phyloP scores from a whole-genome alignment of 2,329 filamentous ascomycete genomes.

The Pseudopithomyces chartarum region DNA sequence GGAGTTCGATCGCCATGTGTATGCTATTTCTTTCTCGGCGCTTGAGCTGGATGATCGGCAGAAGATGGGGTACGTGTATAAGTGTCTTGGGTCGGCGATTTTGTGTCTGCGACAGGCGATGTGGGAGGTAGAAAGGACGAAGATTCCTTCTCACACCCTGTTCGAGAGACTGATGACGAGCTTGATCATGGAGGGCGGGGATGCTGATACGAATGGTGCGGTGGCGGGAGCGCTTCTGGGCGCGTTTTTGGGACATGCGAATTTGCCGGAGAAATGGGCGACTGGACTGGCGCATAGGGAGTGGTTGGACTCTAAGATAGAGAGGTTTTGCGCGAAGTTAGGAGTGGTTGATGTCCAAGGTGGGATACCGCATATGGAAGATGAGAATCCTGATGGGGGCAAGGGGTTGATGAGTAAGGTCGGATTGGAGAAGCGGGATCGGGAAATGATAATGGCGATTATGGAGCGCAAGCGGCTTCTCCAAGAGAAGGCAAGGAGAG shows the following conservation, averaged over 20 bases:
- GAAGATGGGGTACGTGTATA: constrained; percentile 61
- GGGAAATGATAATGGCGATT: neutral
- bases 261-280: constrained; percentile 56
- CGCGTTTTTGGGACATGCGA: constrained; percentile 41
- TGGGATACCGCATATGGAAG: constrained; percentile 29
- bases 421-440: constrained; percentile 24
- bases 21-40: constrained; percentile 44
- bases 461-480: neutral
- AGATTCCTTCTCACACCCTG: constrained; percentile 10
- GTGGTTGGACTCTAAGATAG: constrained; percentile 54
- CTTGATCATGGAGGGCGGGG: constrained; percentile 58
- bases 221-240: constrained; percentile 59
- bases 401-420: constrained; percentile 45
- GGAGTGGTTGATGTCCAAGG: constrained; percentile 44
- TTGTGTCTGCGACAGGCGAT: constrained; percentile 53
- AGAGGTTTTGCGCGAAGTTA: constrained; percentile 47
- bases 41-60: constrained; percentile 52
- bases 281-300: constrained; percentile 52
- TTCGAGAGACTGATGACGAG: constrained; percentile 57
- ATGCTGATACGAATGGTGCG: constrained; percentile 61
- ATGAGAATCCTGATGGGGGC: constrained; percentile 51
- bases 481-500: neutral
- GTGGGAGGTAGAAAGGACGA: constrained; percentile 21
- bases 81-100: constrained; percentile 57
- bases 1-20: constrained; percentile 51